These are phyloP conservation scores for Podospora fimiseda DNA, from an alignment of 495 filamentous ascomycete species.

Conservation along the genomic window DNA sequence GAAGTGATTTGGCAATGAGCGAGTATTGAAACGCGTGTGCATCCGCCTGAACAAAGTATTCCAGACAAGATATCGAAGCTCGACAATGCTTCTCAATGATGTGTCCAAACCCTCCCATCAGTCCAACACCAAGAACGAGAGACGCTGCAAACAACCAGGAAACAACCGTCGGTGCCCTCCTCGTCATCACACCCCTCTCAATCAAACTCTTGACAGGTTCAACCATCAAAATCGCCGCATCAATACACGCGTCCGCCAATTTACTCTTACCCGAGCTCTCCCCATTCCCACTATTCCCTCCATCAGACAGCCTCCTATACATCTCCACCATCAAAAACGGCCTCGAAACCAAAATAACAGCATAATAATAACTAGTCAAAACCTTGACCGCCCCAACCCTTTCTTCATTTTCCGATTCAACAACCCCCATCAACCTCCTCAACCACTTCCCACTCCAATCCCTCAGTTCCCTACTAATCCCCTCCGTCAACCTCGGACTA, in stretches of 20 bases:
- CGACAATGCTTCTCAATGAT: conserved; percentile 39
- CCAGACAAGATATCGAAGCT: conserved; percentile 34
- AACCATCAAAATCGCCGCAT: conserved; percentile 41
- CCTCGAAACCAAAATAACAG: conserved; percentile 40
- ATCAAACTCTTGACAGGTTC: conserved; percentile 33
- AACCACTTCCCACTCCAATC: conserved; percentile 41
- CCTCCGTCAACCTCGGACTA: conserved; percentile 39
- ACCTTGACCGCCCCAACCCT: conserved; percentile 22
- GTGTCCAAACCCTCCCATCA: conserved; percentile 39
- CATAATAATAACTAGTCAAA: conserved; percentile 40
- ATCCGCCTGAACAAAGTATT: conserved; percentile 36
- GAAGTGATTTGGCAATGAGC: conserved; percentile 40
- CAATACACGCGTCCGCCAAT: conserved; percentile 43
- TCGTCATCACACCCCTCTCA: conserved; percentile 23
- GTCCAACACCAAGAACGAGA: conserved; percentile 39
- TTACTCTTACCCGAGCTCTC: conserved; percentile 25
- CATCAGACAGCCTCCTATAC: conserved; percentile 31
- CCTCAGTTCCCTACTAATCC: conserved; percentile 38
- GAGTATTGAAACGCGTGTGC: conserved; percentile 41
- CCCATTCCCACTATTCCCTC: background rate
- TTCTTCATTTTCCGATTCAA: conserved; percentile 11
- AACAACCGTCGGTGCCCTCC: conserved; percentile 38
- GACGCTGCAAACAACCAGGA: conserved; percentile 45
- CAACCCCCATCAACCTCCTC: conserved; percentile 24
- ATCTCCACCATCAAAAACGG: conserved; percentile 45